Conservation (phyloP, 352 stramenopile species). For the Phytopythium helicoides region DNA sequence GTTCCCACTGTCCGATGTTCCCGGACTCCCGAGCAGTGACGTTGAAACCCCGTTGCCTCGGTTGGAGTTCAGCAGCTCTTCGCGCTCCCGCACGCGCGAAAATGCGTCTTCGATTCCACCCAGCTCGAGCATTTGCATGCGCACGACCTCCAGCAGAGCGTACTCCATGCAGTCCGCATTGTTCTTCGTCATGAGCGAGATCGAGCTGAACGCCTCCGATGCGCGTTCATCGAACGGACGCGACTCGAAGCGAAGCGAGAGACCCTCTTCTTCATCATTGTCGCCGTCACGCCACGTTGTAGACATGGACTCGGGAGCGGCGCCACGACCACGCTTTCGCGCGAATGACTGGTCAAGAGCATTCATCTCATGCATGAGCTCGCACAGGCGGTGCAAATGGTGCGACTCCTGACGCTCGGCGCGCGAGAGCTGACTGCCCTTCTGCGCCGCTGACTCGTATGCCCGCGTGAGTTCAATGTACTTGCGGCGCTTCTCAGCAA, state of each 20-base stretch:
- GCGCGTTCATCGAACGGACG: slow-evolving; percentile 66
- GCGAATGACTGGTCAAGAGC: slow-evolving; percentile 54
- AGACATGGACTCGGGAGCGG: slow-evolving; percentile 23
- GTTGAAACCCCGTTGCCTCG: slow-evolving; percentile 17
- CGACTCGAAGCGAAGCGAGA: slow-evolving; percentile 44
- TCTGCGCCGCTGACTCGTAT: slow-evolving; percentile 59
- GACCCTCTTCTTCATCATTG: slow-evolving; percentile 49
- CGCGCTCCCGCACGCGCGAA: slow-evolving; percentile 43
- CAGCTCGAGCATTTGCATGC: slow-evolving; percentile 79
- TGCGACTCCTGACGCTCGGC: slow-evolving; percentile 57
- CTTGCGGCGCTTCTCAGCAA: slow-evolving; percentile 41
- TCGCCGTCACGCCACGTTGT: slow-evolving; percentile 18
- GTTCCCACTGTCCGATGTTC: slow-evolving; percentile 9
- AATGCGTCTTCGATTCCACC: slow-evolving; percentile 77
- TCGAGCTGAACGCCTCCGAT: slow-evolving; percentile 67
- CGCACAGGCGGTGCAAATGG: slow-evolving; percentile 68
- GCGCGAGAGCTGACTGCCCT: slow-evolving; percentile 62
- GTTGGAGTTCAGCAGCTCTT: slow-evolving; percentile 40
- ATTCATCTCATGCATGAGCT: slow-evolving; percentile 74
- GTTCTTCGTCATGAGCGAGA: slow-evolving; percentile 70
- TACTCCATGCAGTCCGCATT: slow-evolving; percentile 83
- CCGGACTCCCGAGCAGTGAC: slow-evolving; percentile 1
- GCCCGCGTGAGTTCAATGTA: slow-evolving; percentile 65
- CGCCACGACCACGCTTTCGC: slow-evolving; percentile 18
- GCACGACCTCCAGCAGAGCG: slow-evolving; percentile 68